Base-by-base conservation (phyloP, 139 green algal genomes). In the Diplosphaera chodatii region DNA sequence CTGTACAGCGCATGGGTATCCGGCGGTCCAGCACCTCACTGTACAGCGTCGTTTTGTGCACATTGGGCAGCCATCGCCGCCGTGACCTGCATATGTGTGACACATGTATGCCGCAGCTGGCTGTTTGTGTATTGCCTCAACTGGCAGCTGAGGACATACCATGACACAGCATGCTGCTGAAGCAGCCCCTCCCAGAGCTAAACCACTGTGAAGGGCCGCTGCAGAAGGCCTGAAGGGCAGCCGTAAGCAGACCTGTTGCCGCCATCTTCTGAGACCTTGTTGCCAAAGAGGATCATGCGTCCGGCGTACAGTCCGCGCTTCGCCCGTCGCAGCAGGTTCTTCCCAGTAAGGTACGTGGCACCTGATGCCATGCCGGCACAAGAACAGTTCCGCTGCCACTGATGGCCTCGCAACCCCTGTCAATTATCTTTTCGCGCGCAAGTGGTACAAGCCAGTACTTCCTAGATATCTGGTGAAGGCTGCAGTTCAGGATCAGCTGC, bases 241-340 rank as follows among this genome's bases (percentile, higher is more conserved):
- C 16, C 62, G 18, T 22, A 8, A 23, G 37, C 81, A 70, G 40
- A 96, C 90, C 84, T 93, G 73, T 96, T 95, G 62, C 82, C 88
- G 31, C 90, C 91, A 48, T 96, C 88, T 18, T 92, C 83, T 70
- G 83, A 92, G 18, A 96, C 76, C 34, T 90, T 89, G 76, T 96
- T 96, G 22, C 88, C 91, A 27, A 78, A 86, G 1, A 79, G 70
- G 10, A 92, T 72, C 1, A 73, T 71, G 56, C 85, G 85, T 23
- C 91, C 91, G 18, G 75, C 88, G 71, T 88, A 96, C 3, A 96
- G 73, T 18, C 90, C 86, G 3, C 83, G 70, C 13, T 69, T 65
- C 15, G 88, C 82, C 5, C 81, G 70, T 29, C 79, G 78, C 34
- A 72, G 66, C 1, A 85, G 65, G 48, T 59, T 59, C 48, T 18